Conservation (phyloP, 2,329 filamentous ascomycete genomes). For the Stagonosporopsis tanaceti region DNA sequence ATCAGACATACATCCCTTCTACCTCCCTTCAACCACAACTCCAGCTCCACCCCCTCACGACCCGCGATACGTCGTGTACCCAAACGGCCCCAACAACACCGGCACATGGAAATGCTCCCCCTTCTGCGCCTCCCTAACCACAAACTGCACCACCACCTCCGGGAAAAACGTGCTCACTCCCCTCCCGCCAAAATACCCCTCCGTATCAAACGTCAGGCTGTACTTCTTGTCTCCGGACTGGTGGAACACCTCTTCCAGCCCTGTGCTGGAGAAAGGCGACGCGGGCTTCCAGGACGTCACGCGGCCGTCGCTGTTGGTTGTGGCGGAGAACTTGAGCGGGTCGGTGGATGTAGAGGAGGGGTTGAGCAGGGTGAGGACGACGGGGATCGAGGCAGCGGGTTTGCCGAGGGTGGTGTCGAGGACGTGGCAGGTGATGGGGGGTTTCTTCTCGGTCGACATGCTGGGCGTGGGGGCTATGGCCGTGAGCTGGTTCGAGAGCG, state of each 20-base stretch:
- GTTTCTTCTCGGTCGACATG: constrained; percentile 40
- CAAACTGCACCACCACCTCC: constrained; percentile 64
- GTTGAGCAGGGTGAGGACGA: constrained; percentile 65
- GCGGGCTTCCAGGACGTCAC: constrained; percentile 72
- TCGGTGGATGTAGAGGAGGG: constrained; percentile 49
- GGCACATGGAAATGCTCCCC: constrained; percentile 81
- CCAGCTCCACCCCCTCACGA: constrained; percentile 21
- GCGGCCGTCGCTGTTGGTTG: constrained; percentile 79
- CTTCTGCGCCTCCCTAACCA: constrained; percentile 54
- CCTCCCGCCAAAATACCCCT: constrained; percentile 70
- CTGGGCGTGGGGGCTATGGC: constrained; percentile 13
- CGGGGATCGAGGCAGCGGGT: constrained; percentile 71
- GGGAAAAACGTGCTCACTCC: constrained; percentile 64
- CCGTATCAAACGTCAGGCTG: constrained; percentile 77
- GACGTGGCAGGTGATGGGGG: constrained; percentile 83
- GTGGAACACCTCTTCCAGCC: constrained; percentile 48
- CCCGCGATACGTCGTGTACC: constrained; percentile 83
- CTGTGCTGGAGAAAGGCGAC: constrained; percentile 52
- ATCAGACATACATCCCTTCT: not conserved
- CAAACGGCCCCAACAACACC: constrained; percentile 77
- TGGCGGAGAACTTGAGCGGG: constrained; percentile 66
- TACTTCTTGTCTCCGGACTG: constrained; percentile 62
- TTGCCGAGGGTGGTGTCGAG: constrained; percentile 81
- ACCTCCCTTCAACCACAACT: not conserved
- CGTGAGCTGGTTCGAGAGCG: constrained; percentile 21